Conservation (phyloP, 345 rosid species). For the Draba incana region DNA sequence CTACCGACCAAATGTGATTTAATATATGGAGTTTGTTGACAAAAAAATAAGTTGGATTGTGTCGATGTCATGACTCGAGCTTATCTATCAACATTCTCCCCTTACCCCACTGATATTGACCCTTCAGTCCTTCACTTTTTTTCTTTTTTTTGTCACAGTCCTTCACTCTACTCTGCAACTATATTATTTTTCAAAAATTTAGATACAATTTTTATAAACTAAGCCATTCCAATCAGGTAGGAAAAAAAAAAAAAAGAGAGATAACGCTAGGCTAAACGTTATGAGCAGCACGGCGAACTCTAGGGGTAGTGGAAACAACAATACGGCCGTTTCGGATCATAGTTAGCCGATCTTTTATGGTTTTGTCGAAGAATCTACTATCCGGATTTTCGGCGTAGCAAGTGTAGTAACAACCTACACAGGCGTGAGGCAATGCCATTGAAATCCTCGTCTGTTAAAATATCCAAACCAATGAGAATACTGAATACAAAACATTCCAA, state of each 20-base stretch:
- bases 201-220: not conserved
- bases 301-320: conserved; percentile 65
- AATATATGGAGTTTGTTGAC: too few relatives aligned
- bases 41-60: conserved; percentile 36
- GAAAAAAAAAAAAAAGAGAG: not conserved
- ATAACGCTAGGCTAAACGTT: conserved; percentile 20
- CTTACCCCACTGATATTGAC: conserved; percentile 15
- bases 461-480: conserved; percentile 9
- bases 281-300: conserved; percentile 51
- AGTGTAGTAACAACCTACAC: conserved; percentile 89
- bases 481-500: not conserved
- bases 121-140: too few relatives aligned
- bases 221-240: conserved; percentile 10
- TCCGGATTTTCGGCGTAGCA: conserved; percentile 92
- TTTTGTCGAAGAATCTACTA: conserved; percentile 65
- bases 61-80: conserved; percentile 25
- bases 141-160: too few relatives aligned
- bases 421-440: conserved; percentile 96
- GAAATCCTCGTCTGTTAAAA: conserved; percentile 81
- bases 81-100: conserved; percentile 23
- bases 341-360: conserved; percentile 59
- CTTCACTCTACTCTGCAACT: conserved; percentile 18
- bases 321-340: conserved; percentile 55
- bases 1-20: too few relatives aligned
- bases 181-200: not conserved